phyloP scores from a whole-genome alignment of 2,329 filamentous ascomycete species.

The Celoporthe dispersa region DNA sequence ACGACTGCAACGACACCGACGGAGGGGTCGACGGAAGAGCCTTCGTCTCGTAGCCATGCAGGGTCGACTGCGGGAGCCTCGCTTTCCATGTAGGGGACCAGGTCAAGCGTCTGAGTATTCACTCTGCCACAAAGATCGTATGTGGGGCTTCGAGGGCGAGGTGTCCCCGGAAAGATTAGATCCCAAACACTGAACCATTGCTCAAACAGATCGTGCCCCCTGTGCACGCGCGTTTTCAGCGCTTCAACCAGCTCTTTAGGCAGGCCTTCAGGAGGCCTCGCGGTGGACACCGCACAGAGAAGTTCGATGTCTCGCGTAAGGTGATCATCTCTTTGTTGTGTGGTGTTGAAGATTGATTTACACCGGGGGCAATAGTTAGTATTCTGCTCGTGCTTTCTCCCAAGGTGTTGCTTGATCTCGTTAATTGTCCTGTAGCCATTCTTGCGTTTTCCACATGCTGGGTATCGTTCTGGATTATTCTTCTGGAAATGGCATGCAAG shows the following conservation, averaged over 20 bases:
- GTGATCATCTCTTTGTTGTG: slow-evolving; percentile 3
- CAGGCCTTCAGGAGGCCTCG: slow-evolving; percentile 8
- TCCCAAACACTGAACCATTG: slow-evolving; percentile 19
- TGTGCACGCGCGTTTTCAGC: neutral
- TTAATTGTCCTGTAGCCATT: neutral
- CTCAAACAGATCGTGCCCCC: neutral
- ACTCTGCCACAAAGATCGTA: slow-evolving; percentile 7
- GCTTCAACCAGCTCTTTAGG: neutral
- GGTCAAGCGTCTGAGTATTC: neutral
- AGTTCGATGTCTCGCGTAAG: neutral
- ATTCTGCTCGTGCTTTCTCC: neutral
- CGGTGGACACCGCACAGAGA: neutral
- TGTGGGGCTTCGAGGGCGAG: neutral
- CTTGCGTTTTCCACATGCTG: slow-evolving; percentile 9
- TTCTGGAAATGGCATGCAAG: slow-evolving; percentile 21
- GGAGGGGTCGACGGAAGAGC: neutral
- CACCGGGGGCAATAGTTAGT: slow-evolving; percentile 11
- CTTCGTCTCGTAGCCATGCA: neutral
- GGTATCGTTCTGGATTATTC: slow-evolving; percentile 4
- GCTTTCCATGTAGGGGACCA: neutral
- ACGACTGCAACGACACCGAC: neutral
- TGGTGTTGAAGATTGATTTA: neutral
- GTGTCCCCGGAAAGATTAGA: slow-evolving; percentile 6
- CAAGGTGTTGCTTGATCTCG: slow-evolving; percentile 15
- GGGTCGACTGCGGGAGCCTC: neutral